Evolutionary conservation across 2,329 filamentous ascomycete species (phyloP), one percentile per base, ranked within the genome.

Genomic region (Aspergillus tamarii): DNA sequence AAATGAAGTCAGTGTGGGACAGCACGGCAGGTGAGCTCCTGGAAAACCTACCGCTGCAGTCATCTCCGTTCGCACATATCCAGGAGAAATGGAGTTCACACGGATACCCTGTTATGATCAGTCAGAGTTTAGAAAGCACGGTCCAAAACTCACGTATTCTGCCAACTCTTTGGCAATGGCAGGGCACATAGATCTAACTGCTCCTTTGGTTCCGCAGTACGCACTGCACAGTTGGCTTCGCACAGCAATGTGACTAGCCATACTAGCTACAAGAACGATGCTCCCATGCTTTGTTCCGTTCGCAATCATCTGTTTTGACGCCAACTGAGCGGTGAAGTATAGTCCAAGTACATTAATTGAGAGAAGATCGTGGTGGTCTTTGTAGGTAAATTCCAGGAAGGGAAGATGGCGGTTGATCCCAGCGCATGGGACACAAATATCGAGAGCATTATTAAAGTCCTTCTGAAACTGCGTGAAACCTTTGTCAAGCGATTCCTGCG

Each of bases 261-360:
- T 86, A 59, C 83, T 84, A 0, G 84, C 84, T 0, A 86, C 82
- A 4, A 86, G 72, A 12, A 87, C 77, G 59, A 86, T 85, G 62
- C 83, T 84, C 0, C 84, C 84, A 59, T 79, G 78, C 60, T 79
- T 80, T 0, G 84, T 85, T 2, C 79, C 39, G 8, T 41, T 41
- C 2, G 39, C 19, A 7, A 41, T 41, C 39, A 41, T 41, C 3
- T 41, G 39, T n/a, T 41, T 41, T 10, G 39, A 16, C 3, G 19
- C 39, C 39, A 41, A 4, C 16, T 41, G 39, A 10, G 39, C 39
- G 2, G 39, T 41, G n/a, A 41, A 41, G 8, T 41, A 41, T 41
- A 41, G 39, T 10, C 39, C 39, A 41, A 41, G 39, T 19, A 41
- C 39, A 41, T 41, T 41, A 41, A 41, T 41, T 3, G 39, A 41